These are phyloP conservation scores for Helotiales sp. DNA, from an alignment of 2,329 filamentous ascomycete species.

Conservation along the genomic window DNA sequence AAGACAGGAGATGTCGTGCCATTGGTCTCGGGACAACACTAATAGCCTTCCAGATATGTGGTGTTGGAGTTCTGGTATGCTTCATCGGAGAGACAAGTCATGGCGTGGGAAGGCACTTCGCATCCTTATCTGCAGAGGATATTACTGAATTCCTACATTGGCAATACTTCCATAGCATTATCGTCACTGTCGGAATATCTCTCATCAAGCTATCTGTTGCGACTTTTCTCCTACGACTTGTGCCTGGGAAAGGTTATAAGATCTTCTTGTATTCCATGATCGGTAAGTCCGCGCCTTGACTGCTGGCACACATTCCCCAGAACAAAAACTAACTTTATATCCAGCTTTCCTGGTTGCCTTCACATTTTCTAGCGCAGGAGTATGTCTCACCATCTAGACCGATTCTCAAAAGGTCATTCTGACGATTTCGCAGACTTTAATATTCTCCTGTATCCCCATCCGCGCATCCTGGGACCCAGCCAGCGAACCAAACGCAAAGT, in stretches of 20 bases:
- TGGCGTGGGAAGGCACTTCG: conserved; percentile 45
- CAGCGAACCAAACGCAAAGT: conserved; percentile 41
- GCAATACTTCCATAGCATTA: conserved; percentile 43
- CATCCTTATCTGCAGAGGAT: conserved; percentile 34
- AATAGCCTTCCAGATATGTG: conserved; percentile 8
- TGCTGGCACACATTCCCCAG: neutral
- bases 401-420: neutral
- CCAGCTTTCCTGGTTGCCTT: conserved; percentile 44
- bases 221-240: conserved; percentile 45
- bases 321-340: conserved; percentile 18
- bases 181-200: conserved; percentile 43
- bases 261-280: conserved; percentile 43
- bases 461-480: conserved; percentile 44
- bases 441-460: conserved; percentile 49
- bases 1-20: neutral
- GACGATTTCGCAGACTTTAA: conserved; percentile 37
- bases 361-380: conserved; percentile 42
- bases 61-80: conserved; percentile 14
- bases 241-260: conserved; percentile 41
- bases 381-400: conserved; percentile 6
- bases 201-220: conserved; percentile 49
- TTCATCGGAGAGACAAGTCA: conserved; percentile 40
- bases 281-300: conserved; percentile 33
- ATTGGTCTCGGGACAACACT: neutral
- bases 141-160: conserved; percentile 39